phyloP scores from a whole-genome alignment of 257 asterid species.

The Rauvolfia tetraphylla region DNA sequence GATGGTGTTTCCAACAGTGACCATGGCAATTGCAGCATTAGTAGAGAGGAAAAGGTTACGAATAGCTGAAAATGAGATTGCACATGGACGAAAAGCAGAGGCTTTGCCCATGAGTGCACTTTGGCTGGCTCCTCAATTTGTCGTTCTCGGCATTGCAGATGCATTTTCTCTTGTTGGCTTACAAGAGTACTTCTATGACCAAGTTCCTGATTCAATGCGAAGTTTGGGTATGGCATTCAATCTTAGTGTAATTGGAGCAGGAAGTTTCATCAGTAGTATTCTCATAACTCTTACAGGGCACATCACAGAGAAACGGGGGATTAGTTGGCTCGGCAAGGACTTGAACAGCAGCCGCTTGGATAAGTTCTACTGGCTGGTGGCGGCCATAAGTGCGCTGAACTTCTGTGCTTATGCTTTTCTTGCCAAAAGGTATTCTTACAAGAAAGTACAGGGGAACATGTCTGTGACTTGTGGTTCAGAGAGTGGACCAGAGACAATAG shows the following conservation, averaged over 20 bases:
- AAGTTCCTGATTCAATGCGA: slow-evolving; percentile 32
- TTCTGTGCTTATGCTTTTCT: slow-evolving; percentile 11
- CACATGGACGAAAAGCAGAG: neutral
- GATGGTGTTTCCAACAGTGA: slow-evolving; percentile 5
- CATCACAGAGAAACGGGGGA: slow-evolving; percentile 19
- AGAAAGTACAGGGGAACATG: slow-evolving; percentile 6
- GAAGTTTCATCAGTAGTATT: slow-evolving; percentile 20
- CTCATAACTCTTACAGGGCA: slow-evolving; percentile 10
- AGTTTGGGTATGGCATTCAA: slow-evolving; percentile 25
- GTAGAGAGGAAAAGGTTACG: slow-evolving; percentile 24
- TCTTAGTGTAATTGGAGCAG: slow-evolving; percentile 20
- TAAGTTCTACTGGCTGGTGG: slow-evolving; percentile 22
- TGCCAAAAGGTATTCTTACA: slow-evolving; percentile 21
- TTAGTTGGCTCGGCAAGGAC: slow-evolving; percentile 25
- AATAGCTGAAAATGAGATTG: neutral
- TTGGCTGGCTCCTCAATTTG: slow-evolving; percentile 26
- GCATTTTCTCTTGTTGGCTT: slow-evolving; percentile 24
- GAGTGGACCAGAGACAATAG: neutral
- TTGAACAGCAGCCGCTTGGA: slow-evolving; percentile 27
- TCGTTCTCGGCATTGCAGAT: slow-evolving; percentile 21
- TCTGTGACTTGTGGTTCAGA: neutral
- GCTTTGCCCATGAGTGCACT: slow-evolving; percentile 23
- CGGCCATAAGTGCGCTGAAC: slow-evolving; percentile 12
- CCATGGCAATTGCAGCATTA: slow-evolving; percentile 21
- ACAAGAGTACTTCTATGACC: slow-evolving; percentile 29